Base-by-base conservation (phyloP, 768 basidiomycete genomes). In the Russula virescens region DNA sequence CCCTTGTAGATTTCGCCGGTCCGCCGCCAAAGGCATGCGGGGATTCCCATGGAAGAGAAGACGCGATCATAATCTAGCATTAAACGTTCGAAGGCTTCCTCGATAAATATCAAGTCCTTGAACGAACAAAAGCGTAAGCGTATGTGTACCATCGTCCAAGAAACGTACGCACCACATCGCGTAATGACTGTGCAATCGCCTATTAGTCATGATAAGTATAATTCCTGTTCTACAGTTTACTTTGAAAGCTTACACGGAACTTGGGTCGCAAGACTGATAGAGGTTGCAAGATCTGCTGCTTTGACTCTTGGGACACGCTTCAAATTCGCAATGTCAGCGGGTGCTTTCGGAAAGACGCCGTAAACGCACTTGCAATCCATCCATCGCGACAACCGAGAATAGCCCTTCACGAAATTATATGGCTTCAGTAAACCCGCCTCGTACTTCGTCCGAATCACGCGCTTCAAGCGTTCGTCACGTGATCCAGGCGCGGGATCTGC, bases 1-100 rank as follows among this genome's bases (percentile, higher is more conserved):
- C 89, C 95, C 74, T 98, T 98, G 80, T 98, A 98, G 66, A 98
- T 98, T 77, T 98, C 95, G 38, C 96, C 96, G 2, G 96, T 99
- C 52, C 96, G 79, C 28, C 95, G 81, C 96, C 96, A 98, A 7
- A 98, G 81, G 68, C 96, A 99, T 0, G 94, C 94, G 0, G 96
- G 96, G 4, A 98, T 94, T 38, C 93, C 94, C 88, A 99, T 98
- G 0, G 92, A 94, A 56, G 88, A 87, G 75, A 93, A 92, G 16
- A 91, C 93, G 25, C 94, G 88, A 72, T 98, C 96, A 66, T 98
- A 98, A 71, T 97, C 94, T 23, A 98, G 83, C 61, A 99, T 79
- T 63, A 98, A 80, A 1, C 95, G 88, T 73, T 99, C 96, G 70
- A 98, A 98, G 0, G 91, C 94, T 75, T 98, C 96, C 73, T 98